Evolutionary conservation across 108 stramenopile genomes (phyloP).

Genomic region (Seminavis robusta): DNA sequence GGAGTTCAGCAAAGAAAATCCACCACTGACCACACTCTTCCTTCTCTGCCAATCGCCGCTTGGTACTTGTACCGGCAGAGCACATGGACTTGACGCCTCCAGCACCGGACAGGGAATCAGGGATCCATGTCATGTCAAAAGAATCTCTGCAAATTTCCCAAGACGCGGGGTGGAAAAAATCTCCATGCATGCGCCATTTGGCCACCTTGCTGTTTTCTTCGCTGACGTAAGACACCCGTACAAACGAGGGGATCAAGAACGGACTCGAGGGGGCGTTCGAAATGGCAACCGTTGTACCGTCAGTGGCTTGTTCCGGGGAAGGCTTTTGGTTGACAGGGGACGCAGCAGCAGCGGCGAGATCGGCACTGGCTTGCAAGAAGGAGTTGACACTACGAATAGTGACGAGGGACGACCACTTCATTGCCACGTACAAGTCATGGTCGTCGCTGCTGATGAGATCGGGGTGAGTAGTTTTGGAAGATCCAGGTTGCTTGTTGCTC

Average conservation of each 20-base stretch:
- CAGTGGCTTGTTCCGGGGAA: constrained; percentile 23
- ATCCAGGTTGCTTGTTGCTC: constrained; percentile 12
- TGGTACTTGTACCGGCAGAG: constrained; percentile 14
- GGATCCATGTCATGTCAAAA: constrained; percentile 83
- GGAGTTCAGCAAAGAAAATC: constrained; percentile 83
- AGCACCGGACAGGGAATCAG: constrained; percentile 63
- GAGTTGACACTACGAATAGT: constrained; percentile 57
- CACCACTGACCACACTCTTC: constrained; percentile 85
- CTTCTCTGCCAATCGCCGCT: constrained; percentile 19
- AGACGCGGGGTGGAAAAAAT: constrained; percentile 87
- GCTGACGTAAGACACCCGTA: constrained; percentile 81
- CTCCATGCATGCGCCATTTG: constrained; percentile 75
- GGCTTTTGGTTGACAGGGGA: constrained; percentile 44
- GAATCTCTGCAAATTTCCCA: constrained; percentile 91
- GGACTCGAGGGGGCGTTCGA: constrained; percentile 61
- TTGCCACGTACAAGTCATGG: constrained; percentile 77
- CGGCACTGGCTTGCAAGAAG: constrained; percentile 85
- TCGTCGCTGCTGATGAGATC: constrained; percentile 84
- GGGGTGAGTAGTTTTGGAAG: constrained; percentile 71
- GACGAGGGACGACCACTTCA: constrained; percentile 84
- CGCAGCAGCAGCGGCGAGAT: constrained; percentile 73
- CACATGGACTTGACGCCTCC: constrained; percentile 73
- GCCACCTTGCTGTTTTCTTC: constrained; percentile 87
- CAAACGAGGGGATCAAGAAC: constrained; percentile 84
- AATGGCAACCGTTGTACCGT: constrained; percentile 44